Percentiles rank a stretch among this genome's conserved stretches.
Conservation (phyloP, 352 stramenopile species). For the Pythium chondricola region DNA sequence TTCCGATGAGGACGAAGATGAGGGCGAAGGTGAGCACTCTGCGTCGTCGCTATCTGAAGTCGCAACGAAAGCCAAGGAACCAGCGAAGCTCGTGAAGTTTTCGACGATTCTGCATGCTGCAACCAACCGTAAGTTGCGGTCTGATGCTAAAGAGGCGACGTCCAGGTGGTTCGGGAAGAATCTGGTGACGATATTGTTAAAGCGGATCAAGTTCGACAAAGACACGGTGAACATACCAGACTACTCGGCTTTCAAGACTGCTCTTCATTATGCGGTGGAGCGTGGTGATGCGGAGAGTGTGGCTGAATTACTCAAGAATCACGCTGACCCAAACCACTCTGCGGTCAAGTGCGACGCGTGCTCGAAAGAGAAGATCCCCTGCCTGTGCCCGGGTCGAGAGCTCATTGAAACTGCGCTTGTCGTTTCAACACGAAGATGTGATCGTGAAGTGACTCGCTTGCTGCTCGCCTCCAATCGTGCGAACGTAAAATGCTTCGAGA, state of each 20-base stretch:
- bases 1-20: constrained; percentile 2
- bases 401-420: constrained; percentile 41
- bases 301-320: constrained; percentile 24
- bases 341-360: constrained; percentile 38
- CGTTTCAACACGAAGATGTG: constrained; percentile 29
- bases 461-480: constrained; percentile 36
- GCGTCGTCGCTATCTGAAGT: too few relatives aligned
- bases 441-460: constrained; percentile 24
- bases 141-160: constrained; percentile 20
- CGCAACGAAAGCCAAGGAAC: neutral
- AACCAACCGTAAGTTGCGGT: constrained; percentile 33
- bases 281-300: constrained; percentile 35
- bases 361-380: constrained; percentile 16
- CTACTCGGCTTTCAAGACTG: constrained; percentile 42
- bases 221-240: constrained; percentile 40
- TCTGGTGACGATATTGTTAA: constrained; percentile 42
- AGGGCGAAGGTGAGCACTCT: constrained; percentile 3
- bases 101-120: constrained; percentile 48
- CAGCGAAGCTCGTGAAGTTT: constrained; percentile 29
- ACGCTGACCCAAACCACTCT: constrained; percentile 48
- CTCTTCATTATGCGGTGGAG: constrained; percentile 51
- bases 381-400: constrained; percentile 29
- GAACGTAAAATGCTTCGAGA: constrained; percentile 33
- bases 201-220: constrained; percentile 28
- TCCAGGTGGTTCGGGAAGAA: constrained; percentile 50